Conservation (phyloP, 805 yeast species). For the Candida berthetii region DNA sequence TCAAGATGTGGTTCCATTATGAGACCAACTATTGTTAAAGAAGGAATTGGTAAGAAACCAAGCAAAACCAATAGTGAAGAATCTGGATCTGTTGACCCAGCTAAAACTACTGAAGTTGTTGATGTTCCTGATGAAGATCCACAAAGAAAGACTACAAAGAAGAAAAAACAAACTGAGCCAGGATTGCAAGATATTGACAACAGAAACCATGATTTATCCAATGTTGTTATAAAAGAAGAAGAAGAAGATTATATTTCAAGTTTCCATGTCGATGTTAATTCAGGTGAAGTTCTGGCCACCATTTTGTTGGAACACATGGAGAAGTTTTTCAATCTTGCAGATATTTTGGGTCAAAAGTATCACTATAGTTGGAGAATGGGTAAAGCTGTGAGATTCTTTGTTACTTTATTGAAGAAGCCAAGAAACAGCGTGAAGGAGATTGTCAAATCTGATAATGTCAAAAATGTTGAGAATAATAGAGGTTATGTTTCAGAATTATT, state of each 20-base stretch:
- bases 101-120: constrained; percentile 7
- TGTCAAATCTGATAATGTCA: constrained; percentile 15
- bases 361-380: constrained; percentile 65
- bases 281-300: constrained; percentile 30
- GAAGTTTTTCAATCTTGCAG: constrained; percentile 31
- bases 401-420: constrained; percentile 29
- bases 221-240: constrained; percentile 15
- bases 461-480: constrained; percentile 14
- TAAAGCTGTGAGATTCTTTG: constrained; percentile 44
- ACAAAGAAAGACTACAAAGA: constrained; percentile 18
- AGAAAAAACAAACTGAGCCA: constrained; percentile 14
- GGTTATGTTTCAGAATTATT: constrained; percentile 14
- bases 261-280: constrained; percentile 27
- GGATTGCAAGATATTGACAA: constrained; percentile 11
- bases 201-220: constrained; percentile 15
- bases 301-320: constrained; percentile 34
- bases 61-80: constrained; percentile 4
- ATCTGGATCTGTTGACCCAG: not conserved
- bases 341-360: constrained; percentile 48
- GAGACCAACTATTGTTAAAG: constrained; percentile 11
- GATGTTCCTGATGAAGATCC: constrained; percentile 11
- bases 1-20: constrained; percentile 37
- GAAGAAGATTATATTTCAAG: constrained; percentile 17
- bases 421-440: constrained; percentile 16
- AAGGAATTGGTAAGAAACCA: not conserved